Evolutionary conservation across 768 basidiomycete genomes (phyloP).

Genomic region (Serendipita sp.): DNA sequence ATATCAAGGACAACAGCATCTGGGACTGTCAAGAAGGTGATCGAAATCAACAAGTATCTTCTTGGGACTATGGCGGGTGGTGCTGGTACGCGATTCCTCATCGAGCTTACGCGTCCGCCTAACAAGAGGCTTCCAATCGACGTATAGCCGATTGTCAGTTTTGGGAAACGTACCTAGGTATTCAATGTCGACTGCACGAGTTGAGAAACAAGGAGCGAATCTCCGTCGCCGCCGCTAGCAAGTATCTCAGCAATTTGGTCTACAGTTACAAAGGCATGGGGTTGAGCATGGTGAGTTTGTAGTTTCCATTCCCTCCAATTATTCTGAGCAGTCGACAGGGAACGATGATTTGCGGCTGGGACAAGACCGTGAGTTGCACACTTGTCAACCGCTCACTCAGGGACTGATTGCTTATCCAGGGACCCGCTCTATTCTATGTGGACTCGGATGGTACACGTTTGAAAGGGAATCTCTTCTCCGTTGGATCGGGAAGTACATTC

Average conservation of each 20-base stretch:
- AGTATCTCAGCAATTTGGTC: constrained; percentile 92
- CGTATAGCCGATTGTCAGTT: constrained; percentile 78
- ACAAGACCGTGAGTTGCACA: constrained; percentile 67
- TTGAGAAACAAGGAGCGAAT: constrained; percentile 93
- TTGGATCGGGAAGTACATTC: constrained; percentile 94
- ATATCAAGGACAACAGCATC: constrained; percentile 40
- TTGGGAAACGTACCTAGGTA: constrained; percentile 99
- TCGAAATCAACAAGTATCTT: constrained; percentile 97
- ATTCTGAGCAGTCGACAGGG: constrained; percentile 37
- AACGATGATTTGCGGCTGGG: constrained; percentile 99
- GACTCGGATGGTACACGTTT: constrained; percentile 93
- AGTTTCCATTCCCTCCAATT: background rate
- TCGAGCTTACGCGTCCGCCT: background rate
- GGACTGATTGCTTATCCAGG: constrained; percentile 29
- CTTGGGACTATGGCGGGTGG: constrained; percentile 99
- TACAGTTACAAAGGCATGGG: constrained; percentile 99
- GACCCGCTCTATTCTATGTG: constrained; percentile 91
- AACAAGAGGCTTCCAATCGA: background rate
- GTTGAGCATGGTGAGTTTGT: constrained; percentile 73
- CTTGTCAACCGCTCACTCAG: background rate
- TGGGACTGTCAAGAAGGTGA: constrained; percentile 98
- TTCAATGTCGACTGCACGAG: constrained; percentile 94
- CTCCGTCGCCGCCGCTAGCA: constrained; percentile 97
- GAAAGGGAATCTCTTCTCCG: constrained; percentile 95
- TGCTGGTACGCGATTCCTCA: constrained; percentile 48